phyloP scores from a whole-genome alignment of 2,329 filamentous ascomycete genomes.

The Helminthosporium solani region DNA sequence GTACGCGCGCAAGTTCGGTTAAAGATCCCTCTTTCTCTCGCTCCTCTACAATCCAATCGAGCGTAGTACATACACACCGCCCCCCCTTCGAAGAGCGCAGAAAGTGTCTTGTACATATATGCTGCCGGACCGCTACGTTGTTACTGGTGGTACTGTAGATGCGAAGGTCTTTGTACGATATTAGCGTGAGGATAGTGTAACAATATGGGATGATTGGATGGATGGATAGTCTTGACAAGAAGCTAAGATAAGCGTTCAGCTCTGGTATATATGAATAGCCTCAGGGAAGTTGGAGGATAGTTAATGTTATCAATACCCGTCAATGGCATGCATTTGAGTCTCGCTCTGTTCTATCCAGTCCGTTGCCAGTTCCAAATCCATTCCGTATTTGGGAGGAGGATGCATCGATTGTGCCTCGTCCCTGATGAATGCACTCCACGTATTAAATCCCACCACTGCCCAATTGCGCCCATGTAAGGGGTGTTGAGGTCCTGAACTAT shows the following conservation, averaged over 20 bases:
- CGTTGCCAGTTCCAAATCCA: too few species aligned
- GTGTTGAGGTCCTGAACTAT: background rate
- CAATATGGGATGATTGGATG: conserved; percentile 5
- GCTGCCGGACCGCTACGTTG: too few species aligned
- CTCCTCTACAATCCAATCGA: background rate
- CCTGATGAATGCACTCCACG: too few species aligned
- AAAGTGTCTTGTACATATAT: too few species aligned
- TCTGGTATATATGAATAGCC: conserved; percentile 6
- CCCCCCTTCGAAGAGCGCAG: too few species aligned
- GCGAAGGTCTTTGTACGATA: background rate
- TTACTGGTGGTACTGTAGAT: too few species aligned
- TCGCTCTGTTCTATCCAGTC: background rate
- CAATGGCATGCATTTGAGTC: background rate
- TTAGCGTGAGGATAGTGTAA: conserved; percentile 7
- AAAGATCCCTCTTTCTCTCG: conserved; percentile 11
- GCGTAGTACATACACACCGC: background rate
- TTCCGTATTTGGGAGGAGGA: background rate
- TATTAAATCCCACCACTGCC: too few species aligned
- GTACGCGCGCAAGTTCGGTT: conserved; percentile 54
- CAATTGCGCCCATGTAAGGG: background rate
- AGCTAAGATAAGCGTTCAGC: conserved; percentile 1
- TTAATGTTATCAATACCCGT: conserved; percentile 2
- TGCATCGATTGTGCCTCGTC: too few species aligned
- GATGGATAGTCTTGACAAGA: background rate
- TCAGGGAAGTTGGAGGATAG: conserved; percentile 3